Percentiles rank a stretch among this genome's conserved stretches.
Conservation (phyloP, 208 protist genomes). For the Leishmania mexicana region DNA sequence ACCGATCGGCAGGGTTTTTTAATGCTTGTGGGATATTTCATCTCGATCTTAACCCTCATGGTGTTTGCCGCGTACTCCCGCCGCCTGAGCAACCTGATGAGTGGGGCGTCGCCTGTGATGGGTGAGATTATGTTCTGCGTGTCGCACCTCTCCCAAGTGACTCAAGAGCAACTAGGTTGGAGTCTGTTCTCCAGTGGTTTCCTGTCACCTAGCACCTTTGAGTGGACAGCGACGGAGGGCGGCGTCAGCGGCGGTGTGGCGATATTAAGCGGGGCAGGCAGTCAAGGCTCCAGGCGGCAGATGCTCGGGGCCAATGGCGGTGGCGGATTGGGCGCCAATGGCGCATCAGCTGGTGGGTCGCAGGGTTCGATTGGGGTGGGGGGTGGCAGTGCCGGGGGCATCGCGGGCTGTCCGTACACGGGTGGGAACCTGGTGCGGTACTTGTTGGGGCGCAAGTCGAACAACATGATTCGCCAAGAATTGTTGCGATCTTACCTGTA, state of each 20-base stretch:
- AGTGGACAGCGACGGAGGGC: conserved; percentile 13
- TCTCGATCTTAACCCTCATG: conserved; percentile 15
- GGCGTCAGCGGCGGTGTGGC: neutral
- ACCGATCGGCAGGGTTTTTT: neutral
- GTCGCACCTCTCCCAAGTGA: conserved; percentile 31
- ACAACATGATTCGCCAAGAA: conserved; percentile 22
- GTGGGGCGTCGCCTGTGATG: conserved; percentile 31
- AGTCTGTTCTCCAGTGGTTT: conserved; percentile 26
- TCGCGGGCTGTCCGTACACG: conserved; percentile 1
- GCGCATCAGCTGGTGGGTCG: neutral
- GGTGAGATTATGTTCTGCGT: conserved; percentile 31
- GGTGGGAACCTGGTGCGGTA: conserved; percentile 24
- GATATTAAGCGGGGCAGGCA: neutral
- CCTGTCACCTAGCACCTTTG: conserved; percentile 8
- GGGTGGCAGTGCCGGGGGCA: neutral
- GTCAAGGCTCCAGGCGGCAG: neutral
- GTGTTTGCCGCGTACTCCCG: conserved; percentile 20
- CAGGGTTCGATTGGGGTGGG: conserved; percentile 3
- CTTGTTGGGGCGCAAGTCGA: conserved; percentile 18
- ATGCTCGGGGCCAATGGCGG: neutral
- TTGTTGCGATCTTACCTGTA: conserved; percentile 29
- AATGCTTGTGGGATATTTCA: conserved; percentile 20
- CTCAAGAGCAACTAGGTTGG: conserved; percentile 40
- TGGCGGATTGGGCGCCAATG: neutral
- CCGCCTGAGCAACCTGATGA: conserved; percentile 29